Evolutionary conservation across 75 land plant species (phyloP).

Genomic region (Pinus taeda): DNA sequence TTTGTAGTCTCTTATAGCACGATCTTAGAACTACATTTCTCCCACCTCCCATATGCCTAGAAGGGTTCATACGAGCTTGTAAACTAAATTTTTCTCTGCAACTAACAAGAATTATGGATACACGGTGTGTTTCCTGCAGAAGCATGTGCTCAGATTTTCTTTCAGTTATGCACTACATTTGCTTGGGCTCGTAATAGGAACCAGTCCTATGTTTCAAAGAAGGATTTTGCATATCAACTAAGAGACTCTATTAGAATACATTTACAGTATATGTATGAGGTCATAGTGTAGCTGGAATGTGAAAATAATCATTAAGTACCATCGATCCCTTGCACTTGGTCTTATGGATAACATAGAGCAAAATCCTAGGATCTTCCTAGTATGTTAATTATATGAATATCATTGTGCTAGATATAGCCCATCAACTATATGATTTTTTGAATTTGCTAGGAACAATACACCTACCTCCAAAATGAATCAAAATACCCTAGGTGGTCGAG

Average conservation of each 20-base stretch:
- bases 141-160: no score
- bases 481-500: slow-evolving; percentile 66
- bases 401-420: not conserved
- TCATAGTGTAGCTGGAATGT: not conserved
- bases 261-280: not conserved
- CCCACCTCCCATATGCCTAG: no score
- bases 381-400: not conserved
- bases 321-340: not conserved
- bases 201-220: not conserved
- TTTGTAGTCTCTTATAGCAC: no score
- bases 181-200: not conserved
- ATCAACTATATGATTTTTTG: slow-evolving; percentile 40
- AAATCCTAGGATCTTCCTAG: not conserved
- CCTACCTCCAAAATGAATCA: slow-evolving; percentile 70
- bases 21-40: no score
- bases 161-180: not conserved
- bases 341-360: not conserved
- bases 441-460: slow-evolving; percentile 49
- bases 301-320: not conserved
- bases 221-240: not conserved
- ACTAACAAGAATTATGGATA: no score
- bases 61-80: no score
- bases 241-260: not conserved
- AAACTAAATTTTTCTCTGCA: no score
- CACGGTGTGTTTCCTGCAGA: no score